Conservation (phyloP, 129 eudicot species). For the Glebionis coronaria region DNA sequence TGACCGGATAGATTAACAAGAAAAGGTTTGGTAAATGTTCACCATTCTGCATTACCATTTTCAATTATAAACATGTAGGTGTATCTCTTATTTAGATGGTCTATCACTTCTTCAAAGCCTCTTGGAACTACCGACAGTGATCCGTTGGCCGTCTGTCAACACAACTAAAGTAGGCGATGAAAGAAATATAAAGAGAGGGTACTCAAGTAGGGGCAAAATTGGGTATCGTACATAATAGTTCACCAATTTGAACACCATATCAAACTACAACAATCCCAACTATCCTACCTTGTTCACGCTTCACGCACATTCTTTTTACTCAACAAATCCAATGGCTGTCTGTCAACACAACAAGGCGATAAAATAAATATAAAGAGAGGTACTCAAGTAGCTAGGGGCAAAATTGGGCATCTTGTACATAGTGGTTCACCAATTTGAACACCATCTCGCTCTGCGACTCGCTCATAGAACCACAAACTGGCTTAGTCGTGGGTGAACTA, state of each 20-base stretch:
- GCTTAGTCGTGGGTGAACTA: conserved; percentile 28
- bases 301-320: too few species aligned
- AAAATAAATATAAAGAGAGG: not conserved
- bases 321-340: conserved; percentile 54
- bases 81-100: conserved; percentile 63
- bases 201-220: not conserved
- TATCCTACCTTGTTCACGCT: too few species aligned
- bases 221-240: conserved; percentile 39
- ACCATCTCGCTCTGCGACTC: conserved; percentile 48
- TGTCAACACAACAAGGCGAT: conserved; percentile 27
- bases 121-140: conserved; percentile 64
- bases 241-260: conserved; percentile 74
- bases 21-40: not conserved
- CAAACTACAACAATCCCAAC: too few species aligned
- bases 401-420: conserved; percentile 17
- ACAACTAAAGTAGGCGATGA: conserved; percentile 22
- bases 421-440: conserved; percentile 65
- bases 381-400: not conserved
- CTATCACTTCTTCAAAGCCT: conserved; percentile 62
- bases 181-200: not conserved
- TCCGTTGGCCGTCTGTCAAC: conserved; percentile 49
- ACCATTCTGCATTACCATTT: conserved; percentile 60
- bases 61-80: conserved; percentile 73
- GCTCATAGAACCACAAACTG: conserved; percentile 46
- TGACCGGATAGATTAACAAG: not conserved